Conservation (phyloP, 768 basidiomycete genomes). For the Lyophyllum shimeji region DNA sequence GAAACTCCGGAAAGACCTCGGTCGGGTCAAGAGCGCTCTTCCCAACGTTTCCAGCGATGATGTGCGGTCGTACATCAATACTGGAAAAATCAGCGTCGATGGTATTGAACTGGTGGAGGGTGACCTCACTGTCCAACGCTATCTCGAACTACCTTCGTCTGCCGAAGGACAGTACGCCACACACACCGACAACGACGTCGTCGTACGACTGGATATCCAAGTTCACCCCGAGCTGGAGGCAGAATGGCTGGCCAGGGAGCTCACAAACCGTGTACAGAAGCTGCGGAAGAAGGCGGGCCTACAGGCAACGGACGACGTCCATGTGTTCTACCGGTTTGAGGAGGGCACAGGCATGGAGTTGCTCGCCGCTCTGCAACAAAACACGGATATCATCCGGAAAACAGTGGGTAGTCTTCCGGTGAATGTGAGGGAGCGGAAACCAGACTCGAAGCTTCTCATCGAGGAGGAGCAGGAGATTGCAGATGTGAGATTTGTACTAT, state of each 20-base stretch:
- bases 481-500: slow-evolving; percentile 74
- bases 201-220: slow-evolving; percentile 88
- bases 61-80: slow-evolving; percentile 72
- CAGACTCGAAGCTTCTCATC: slow-evolving; percentile 53
- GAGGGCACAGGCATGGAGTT: slow-evolving; percentile 65
- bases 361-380: slow-evolving; percentile 58
- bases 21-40: slow-evolving; percentile 84
- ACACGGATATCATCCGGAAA: slow-evolving; percentile 69
- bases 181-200: slow-evolving; percentile 93
- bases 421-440: slow-evolving; percentile 53
- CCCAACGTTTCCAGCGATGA: slow-evolving; percentile 79
- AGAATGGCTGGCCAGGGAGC: slow-evolving; percentile 87
- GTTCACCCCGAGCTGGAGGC: slow-evolving; percentile 82
- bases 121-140: slow-evolving; percentile 90
- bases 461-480: slow-evolving; percentile 89
- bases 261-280: slow-evolving; percentile 93
- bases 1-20: slow-evolving; percentile 91
- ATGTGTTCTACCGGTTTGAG: slow-evolving; percentile 83
- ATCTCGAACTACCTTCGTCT: slow-evolving; percentile 73
- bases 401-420: slow-evolving; percentile 73
- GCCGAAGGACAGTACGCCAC: slow-evolving; percentile 70
- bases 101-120: slow-evolving; percentile 88
- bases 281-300: slow-evolving; percentile 94
- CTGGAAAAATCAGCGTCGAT: slow-evolving; percentile 80
- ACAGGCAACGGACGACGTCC: slow-evolving; percentile 92